These are phyloP conservation scores for Phytophthora ohioensis DNA, from an alignment of 352 stramenopile species.

Conservation along the genomic window DNA sequence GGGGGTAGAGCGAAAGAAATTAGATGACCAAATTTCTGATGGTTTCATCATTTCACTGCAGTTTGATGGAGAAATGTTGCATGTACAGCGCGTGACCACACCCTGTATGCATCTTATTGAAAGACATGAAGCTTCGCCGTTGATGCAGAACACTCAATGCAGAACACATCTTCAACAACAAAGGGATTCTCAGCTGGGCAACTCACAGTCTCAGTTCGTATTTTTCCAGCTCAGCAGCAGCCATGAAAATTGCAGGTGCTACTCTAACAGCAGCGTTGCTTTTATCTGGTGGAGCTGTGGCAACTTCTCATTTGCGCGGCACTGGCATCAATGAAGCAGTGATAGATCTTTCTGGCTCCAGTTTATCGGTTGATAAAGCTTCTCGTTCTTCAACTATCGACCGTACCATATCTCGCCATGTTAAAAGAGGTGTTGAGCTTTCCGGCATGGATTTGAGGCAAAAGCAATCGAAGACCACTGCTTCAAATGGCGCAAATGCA, in stretches of 20 bases:
- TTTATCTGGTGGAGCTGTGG: neutral
- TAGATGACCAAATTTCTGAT: slow-evolving; percentile 5
- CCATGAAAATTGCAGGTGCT: neutral
- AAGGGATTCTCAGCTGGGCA: neutral
- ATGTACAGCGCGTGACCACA: neutral
- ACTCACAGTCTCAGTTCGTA: neutral
- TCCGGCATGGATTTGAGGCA: neutral
- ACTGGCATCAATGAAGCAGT: neutral
- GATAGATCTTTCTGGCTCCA: too few species aligned
- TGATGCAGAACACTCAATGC: neutral
- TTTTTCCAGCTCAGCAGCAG: neutral
- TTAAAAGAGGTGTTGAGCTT: neutral
- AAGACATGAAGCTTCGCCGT: slow-evolving; percentile 1
- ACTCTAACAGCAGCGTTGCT: neutral
- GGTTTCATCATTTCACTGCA: neutral
- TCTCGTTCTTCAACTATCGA: neutral
- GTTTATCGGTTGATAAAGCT: neutral
- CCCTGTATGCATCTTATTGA: neutral
- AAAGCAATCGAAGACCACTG: neutral
- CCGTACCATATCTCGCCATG: neutral
- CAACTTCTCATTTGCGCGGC: neutral
- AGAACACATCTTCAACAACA: neutral
- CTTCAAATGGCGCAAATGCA: neutral
- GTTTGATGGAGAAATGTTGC: neutral
- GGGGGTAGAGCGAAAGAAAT: neutral